Conservation (phyloP, 148 eudicot genomes). For the Chenopodium suecicum region DNA sequence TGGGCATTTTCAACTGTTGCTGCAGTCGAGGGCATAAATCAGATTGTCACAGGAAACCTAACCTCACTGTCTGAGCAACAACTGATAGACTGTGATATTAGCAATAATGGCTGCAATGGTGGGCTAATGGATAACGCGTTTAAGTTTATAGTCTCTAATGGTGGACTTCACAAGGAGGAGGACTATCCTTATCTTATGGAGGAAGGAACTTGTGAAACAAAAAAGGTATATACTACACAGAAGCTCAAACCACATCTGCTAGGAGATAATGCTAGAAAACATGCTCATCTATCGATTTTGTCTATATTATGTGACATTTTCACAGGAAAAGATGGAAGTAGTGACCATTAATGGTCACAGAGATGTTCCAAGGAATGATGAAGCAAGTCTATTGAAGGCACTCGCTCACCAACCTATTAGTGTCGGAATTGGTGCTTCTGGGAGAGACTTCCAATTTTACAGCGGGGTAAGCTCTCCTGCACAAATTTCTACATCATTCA, state of each 20-base stretch:
- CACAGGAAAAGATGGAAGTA: conserved; percentile 39
- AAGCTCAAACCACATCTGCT: neutral
- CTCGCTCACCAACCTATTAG: conserved; percentile 59
- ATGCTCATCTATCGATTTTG: neutral
- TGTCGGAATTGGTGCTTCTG: conserved; percentile 52
- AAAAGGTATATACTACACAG: conserved; percentile 30
- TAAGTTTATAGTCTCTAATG: conserved; percentile 41
- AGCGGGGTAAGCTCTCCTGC: conserved; percentile 42
- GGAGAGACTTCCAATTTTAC: conserved; percentile 55
- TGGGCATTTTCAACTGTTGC: conserved; percentile 75
- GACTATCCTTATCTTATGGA: conserved; percentile 59
- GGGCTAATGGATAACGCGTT: conserved; percentile 67
- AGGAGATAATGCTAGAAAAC: neutral
- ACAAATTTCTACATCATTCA: neutral
- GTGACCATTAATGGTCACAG: conserved; percentile 52
- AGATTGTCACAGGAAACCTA: conserved; percentile 54
- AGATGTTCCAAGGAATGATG: conserved; percentile 57
- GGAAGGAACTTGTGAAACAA: conserved; percentile 51
- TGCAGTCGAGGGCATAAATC: conserved; percentile 63
- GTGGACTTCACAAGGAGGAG: conserved; percentile 52
- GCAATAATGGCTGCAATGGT: conserved; percentile 53
- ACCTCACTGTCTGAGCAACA: conserved; percentile 58
- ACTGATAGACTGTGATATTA: conserved; percentile 55
- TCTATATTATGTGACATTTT: neutral
- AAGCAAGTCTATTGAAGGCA: conserved; percentile 48